Base-by-base conservation (phyloP, 2,329 filamentous ascomycete genomes). In the Fusarium sarcochroum region DNA sequence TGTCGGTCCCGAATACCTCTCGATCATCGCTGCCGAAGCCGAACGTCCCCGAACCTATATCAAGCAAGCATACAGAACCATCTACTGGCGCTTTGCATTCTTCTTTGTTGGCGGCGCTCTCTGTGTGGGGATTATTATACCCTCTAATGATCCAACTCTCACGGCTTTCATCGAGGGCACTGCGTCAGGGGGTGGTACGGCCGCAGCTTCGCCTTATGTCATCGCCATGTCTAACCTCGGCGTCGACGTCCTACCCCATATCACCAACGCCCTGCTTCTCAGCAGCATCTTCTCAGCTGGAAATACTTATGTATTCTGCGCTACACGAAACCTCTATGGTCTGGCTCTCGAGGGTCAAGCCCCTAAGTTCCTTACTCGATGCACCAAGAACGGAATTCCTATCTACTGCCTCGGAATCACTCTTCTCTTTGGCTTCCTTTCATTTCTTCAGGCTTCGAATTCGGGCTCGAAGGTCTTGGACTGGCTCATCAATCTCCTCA, bases 1-100 rank as follows among this genome's bases (percentile, higher is more conserved):
- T 51, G 86, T 87, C 15, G 90, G 89, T 1, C 89, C 89, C 2
- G 89, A 91, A 71, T 91, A 90, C 73, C 85, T 91, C 25, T 60
- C 51, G 21, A 59, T 63, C 49, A 52, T 63, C 2, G 34, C 60
- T 21, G 60, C 54, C 18, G 60, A 63, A 27, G 58, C 60, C 17
- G 59, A 63, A 25, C 37, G 58, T 13, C 60, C 60, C 15, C 49
- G 60, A 14, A 37, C 25, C 7, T 63, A 63, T 17, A 21, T 63
- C 18, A 63, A 63, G 44, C 80, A 52, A 72, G 80, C 73, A 53
- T 80, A 54, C 21, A 44, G 25, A 14, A 21, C 41, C 4, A 27
- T 23, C 4, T 44, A 44, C 18, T 23, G 11, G 21, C 41, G 41
- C 3, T 44, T 44, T 21, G 13, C 15, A 6, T 14, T 21, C 21